Evolutionary conservation across 2,329 filamentous ascomycete species (phyloP).

Genomic region (Chaetomium strumarium): DNA sequence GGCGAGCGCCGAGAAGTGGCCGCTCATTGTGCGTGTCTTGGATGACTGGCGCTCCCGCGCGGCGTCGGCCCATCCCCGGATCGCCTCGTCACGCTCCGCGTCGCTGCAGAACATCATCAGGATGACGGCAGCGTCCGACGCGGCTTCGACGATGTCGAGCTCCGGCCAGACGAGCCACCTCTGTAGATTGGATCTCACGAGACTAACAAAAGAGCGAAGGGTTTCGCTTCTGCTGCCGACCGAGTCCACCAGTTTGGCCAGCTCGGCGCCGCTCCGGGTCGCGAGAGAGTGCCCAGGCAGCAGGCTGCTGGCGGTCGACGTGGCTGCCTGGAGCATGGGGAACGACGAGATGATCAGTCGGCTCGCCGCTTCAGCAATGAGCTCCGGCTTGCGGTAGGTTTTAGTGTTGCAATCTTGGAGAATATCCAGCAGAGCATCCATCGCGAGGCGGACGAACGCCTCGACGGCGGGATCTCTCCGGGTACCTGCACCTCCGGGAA

Average conservation of each 20-base stretch:
- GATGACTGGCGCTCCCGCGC: slow-evolving; percentile 33
- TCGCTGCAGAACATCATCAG: slow-evolving; percentile 41
- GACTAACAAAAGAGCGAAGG: slow-evolving; percentile 11
- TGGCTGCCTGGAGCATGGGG: slow-evolving; percentile 40
- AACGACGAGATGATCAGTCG: slow-evolving; percentile 50
- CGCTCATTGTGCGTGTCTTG: slow-evolving; percentile 39
- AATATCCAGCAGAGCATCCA: slow-evolving; percentile 31
- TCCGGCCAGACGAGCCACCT: slow-evolving; percentile 47
- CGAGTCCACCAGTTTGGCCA: slow-evolving; percentile 14
- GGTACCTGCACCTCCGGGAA: slow-evolving; percentile 30
- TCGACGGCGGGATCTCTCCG: neutral
- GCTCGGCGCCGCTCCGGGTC: slow-evolving; percentile 10
- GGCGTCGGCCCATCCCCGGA: slow-evolving; percentile 43
- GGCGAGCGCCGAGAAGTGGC: slow-evolving; percentile 49
- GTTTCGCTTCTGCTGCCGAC: slow-evolving; percentile 4
- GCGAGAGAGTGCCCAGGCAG: slow-evolving; percentile 26
- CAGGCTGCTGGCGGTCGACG: slow-evolving; percentile 24
- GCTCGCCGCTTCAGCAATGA: slow-evolving; percentile 57
- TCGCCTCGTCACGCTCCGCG: slow-evolving; percentile 32
- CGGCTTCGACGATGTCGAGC: slow-evolving; percentile 42
- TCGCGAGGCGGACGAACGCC: slow-evolving; percentile 20
- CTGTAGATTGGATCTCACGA: slow-evolving; percentile 33
- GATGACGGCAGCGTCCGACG: slow-evolving; percentile 46
- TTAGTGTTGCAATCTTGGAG: slow-evolving; percentile 38
- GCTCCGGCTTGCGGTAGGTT: slow-evolving; percentile 54